These are phyloP conservation scores for Xylariaceae sp. DNA, from an alignment of 2,329 filamentous ascomycete species.

Conservation along the genomic window DNA sequence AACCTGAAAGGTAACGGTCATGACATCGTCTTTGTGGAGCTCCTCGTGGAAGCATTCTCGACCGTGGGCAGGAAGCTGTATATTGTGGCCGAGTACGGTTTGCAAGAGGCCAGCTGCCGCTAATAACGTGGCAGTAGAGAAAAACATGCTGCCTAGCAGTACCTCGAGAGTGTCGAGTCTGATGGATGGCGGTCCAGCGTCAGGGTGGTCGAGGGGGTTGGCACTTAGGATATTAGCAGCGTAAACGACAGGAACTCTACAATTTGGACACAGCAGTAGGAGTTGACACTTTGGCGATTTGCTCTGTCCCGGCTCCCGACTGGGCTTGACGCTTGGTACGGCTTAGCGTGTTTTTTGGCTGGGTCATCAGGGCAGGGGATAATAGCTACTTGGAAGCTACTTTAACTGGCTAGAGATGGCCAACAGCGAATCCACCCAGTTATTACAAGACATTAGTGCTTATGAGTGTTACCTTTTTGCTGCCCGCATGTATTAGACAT, in stretches of 20 bases:
- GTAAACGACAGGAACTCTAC: too few relatives aligned
- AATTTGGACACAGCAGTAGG: too few relatives aligned
- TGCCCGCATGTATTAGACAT: conserved; percentile 20
- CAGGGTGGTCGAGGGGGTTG: too few relatives aligned
- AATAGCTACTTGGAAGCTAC: conserved; percentile 9
- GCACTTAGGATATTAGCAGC: too few relatives aligned
- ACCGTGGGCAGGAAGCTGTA: conserved; percentile 89
- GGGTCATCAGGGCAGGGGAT: conserved; percentile 13
- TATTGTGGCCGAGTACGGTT: conserved; percentile 82
- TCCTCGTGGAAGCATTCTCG: conserved; percentile 97
- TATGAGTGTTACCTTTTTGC: not conserved
- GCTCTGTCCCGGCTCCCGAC: too few relatives aligned
- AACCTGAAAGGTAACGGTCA: conserved; percentile 98
- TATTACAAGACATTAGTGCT: too few relatives aligned
- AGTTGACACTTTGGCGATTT: too few relatives aligned
- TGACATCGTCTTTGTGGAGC: conserved; percentile 92
- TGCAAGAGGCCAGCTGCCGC: conserved; percentile 55
- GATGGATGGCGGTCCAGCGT: conserved; percentile 16
- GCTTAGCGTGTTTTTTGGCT: too few relatives aligned
- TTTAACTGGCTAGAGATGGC: conserved; percentile 4
- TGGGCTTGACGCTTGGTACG: too few relatives aligned
- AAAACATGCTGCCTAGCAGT: conserved; percentile 46
- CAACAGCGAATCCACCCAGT: conserved; percentile 13
- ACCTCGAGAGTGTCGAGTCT: conserved; percentile 12
- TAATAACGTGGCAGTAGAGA: conserved; percentile 53